phyloP scores from a whole-genome alignment of 306 rosid genomes.

The Fragaria ananassa region DNA sequence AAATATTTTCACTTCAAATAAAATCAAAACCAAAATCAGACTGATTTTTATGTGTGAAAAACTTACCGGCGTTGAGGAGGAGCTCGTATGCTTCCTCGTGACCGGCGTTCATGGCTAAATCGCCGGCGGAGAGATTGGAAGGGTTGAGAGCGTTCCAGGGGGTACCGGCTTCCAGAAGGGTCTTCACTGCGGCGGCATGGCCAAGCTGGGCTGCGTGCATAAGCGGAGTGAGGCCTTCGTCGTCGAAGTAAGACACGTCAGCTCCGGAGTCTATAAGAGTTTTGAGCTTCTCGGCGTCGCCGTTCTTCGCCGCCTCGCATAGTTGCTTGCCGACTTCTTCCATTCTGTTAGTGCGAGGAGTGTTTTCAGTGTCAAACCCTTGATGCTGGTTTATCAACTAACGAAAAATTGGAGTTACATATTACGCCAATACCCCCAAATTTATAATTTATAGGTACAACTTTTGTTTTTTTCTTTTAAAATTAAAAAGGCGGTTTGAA shows the following conservation, averaged over 20 bases:
- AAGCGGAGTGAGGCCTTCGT: slow-evolving; percentile 69
- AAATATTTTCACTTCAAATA: background rate
- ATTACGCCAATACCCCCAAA: no score
- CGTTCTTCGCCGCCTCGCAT: slow-evolving; percentile 65
- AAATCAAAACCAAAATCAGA: slow-evolving; percentile 7
- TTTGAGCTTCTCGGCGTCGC: slow-evolving; percentile 49
- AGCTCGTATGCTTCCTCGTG: slow-evolving; percentile 59
- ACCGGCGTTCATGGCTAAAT: slow-evolving; percentile 65
- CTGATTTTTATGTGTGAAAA: background rate
- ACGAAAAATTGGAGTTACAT: background rate
- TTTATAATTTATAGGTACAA: no score
- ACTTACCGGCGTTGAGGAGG: slow-evolving; percentile 71
- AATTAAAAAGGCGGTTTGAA: no score
- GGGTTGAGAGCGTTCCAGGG: slow-evolving; percentile 97
- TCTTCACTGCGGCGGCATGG: slow-evolving; percentile 49
- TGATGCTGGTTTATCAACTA: background rate
- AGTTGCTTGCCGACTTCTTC: slow-evolving; percentile 41
- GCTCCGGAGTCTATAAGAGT: slow-evolving; percentile 56
- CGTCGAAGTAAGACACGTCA: slow-evolving; percentile 59
- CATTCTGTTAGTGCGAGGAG: background rate
- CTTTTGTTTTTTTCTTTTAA: no score
- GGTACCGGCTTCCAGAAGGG: slow-evolving; percentile 72
- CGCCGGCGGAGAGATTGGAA: slow-evolving; percentile 70
- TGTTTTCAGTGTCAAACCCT: no score
- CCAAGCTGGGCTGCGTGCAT: slow-evolving; percentile 88